phyloP scores from a whole-genome alignment of 2,329 filamentous ascomycete genomes.

The Venturia pyrina region DNA sequence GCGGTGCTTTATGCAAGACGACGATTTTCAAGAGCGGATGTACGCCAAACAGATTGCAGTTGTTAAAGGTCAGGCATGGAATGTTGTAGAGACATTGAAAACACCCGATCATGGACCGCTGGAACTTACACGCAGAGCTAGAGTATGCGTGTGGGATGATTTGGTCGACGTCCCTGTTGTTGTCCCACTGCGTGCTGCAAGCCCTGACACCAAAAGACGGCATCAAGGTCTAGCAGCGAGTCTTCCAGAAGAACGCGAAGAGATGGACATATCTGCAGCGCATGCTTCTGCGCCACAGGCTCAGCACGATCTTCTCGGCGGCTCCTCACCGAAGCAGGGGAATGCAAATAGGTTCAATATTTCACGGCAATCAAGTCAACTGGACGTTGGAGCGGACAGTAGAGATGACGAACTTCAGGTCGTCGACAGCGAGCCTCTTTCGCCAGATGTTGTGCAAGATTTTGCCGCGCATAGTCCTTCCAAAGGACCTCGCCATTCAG shows the following conservation, averaged over 20 bases:
- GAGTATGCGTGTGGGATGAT: slow-evolving; percentile 97
- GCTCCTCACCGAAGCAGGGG: slow-evolving; percentile 46
- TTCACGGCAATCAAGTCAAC: slow-evolving; percentile 1
- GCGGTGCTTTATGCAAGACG: slow-evolving; percentile 79
- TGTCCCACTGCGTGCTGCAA: slow-evolving; percentile 76
- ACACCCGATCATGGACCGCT: slow-evolving; percentile 84
- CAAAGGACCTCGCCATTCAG: neutral
- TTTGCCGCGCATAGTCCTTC: neutral
- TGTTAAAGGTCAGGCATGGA: slow-evolving; percentile 99
- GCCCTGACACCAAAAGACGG: slow-evolving; percentile 65
- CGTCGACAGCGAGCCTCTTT: slow-evolving; percentile 11
- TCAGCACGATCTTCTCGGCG: slow-evolving; percentile 58
- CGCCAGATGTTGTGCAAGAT: slow-evolving; percentile 15
- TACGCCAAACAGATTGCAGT: slow-evolving; percentile 97
- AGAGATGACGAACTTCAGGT: neutral
- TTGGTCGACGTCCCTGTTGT: slow-evolving; percentile 92
- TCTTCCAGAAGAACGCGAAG: slow-evolving; percentile 52
- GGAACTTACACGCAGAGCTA: slow-evolving; percentile 78
- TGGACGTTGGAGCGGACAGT: slow-evolving; percentile 4
- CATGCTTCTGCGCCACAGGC: slow-evolving; percentile 46
- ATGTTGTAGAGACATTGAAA: slow-evolving; percentile 95
- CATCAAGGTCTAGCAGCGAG: slow-evolving; percentile 3
- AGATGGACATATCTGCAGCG: slow-evolving; percentile 80
- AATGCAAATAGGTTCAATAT: slow-evolving; percentile 13
- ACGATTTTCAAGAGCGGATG: slow-evolving; percentile 97